These are phyloP conservation scores for Cyclotella baltica DNA, from an alignment of 108 stramenopile genomes.

Conservation along the genomic window DNA sequence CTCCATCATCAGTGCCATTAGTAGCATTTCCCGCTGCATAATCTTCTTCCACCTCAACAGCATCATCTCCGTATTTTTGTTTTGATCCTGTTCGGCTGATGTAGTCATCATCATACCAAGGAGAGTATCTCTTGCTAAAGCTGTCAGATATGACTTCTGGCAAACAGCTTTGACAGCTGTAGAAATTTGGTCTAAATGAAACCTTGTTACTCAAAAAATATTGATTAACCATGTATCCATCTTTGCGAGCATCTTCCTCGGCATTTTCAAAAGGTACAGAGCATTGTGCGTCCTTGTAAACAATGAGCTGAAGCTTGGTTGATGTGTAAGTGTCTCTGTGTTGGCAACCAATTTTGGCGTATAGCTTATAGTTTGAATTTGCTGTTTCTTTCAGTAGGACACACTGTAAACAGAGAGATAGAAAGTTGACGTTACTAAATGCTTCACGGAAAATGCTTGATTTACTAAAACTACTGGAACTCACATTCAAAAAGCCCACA, in stretches of 20 bases:
- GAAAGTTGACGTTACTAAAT: conserved; percentile 4
- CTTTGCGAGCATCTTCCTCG: conserved; percentile 56
- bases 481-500: conserved; percentile 82
- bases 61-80: conserved; percentile 47
- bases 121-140: conserved; percentile 72
- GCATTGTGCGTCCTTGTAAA: conserved; percentile 84
- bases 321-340: conserved; percentile 85
- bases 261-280: conserved; percentile 56
- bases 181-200: conserved; percentile 86
- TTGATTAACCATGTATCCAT: conserved; percentile 78
- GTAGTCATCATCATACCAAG: conserved; percentile 89
- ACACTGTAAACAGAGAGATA: conserved; percentile 53
- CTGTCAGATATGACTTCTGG: conserved; percentile 69
- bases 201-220: conserved; percentile 66
- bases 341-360: conserved; percentile 90
- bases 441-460: not conserved
- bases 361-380: conserved; percentile 57
- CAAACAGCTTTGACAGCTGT: conserved; percentile 70
- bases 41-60: conserved; percentile 33
- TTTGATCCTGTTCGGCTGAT: conserved; percentile 66
- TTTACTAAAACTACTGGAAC: conserved; percentile 1
- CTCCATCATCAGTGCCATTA: conserved; percentile 53
- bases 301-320: conserved; percentile 77
- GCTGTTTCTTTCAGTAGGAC: conserved; percentile 68
- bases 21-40: conserved; percentile 43